Evolutionary conservation across 2,329 filamentous ascomycete species (phyloP), one percentile per base, ranked within the genome.

Genomic region (Neocucurbitaria cava): DNA sequence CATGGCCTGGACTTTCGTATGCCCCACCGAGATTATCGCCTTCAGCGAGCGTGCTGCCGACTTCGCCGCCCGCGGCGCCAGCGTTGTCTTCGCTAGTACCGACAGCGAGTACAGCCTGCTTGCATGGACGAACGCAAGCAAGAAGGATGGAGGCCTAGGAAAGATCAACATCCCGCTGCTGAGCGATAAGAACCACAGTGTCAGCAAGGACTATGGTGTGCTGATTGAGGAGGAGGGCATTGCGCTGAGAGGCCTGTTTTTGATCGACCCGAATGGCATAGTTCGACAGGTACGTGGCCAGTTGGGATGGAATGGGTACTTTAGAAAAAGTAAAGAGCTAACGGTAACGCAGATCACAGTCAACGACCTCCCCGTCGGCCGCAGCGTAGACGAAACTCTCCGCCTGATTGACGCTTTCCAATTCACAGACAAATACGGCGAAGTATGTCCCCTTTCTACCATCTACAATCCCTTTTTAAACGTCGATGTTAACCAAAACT

Each of bases 1-100:
- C 52, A 85, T 87, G 77, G 86, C 87, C 66, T 89, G 86, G 81
- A 87, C 85, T 63, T 88, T 88, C 64, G 85, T 88, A 70, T 88
- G 86, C 78, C 84, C 85, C 24, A 86, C 84, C 70, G 84, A 88
- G 76, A 87, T 88, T 76, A 82, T 86, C 67, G 85, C 86, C 68
- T 88, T 84, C 78, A 85, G 83, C 73, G 83, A 87, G 52, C 83
- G 84, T 49, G 79, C 84, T n/a, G 71, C 82, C 49, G 83, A 86
- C 65, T 88, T 88, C 76, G 77, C 78, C 56, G 79, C 78, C 54
- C 83, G 87, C 69, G 83, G 83, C 72, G 85, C 85, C 58, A 76
- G 80, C 52, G 84, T 89, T 49, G 80, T 86, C 53, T 87, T 85
- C 66, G 77, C 85, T 50, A 85, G 82, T 51, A 88, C 86, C 63